phyloP scores from a whole-genome alignment of 345 rosid genomes.

The Pugionium dolabratum region DNA sequence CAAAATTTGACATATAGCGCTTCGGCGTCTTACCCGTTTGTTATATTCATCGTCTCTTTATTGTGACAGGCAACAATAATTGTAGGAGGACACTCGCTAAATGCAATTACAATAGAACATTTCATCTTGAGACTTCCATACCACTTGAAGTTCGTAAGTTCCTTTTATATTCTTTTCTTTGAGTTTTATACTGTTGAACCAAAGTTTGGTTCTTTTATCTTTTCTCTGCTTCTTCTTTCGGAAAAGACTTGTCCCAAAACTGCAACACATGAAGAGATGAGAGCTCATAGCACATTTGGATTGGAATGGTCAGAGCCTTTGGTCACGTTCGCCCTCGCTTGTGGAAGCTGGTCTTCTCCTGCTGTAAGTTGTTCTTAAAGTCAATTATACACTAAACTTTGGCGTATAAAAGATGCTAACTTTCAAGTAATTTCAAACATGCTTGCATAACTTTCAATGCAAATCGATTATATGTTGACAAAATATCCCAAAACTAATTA shows the following conservation, averaged over 20 bases:
- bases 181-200: neutral
- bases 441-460: neutral
- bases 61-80: slow-evolving; percentile 67
- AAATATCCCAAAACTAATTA: neutral
- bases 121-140: slow-evolving; percentile 90
- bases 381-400: neutral
- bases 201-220: neutral
- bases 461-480: neutral
- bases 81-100: slow-evolving; percentile 75
- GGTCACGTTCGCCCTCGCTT: slow-evolving; percentile 82
- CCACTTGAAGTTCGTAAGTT: slow-evolving; percentile 82
- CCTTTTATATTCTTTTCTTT: neutral
- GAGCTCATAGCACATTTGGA: slow-evolving; percentile 62
- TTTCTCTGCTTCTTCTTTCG: slow-evolving; percentile 13
- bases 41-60: slow-evolving; percentile 6
- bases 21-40: neutral
- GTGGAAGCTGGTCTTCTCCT: slow-evolving; percentile 98
- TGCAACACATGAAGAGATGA: slow-evolving; percentile 69
- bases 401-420: neutral
- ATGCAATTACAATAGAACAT: slow-evolving; percentile 85
- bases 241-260: slow-evolving; percentile 67
- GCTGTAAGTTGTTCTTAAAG: slow-evolving; percentile 56
- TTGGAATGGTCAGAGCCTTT: slow-evolving; percentile 89
- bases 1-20: neutral
- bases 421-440: neutral